These are phyloP conservation scores for Apiotrichum akiyoshidainum DNA, from an alignment of 1,284 basidiomycete species.

Conservation along the genomic window DNA sequence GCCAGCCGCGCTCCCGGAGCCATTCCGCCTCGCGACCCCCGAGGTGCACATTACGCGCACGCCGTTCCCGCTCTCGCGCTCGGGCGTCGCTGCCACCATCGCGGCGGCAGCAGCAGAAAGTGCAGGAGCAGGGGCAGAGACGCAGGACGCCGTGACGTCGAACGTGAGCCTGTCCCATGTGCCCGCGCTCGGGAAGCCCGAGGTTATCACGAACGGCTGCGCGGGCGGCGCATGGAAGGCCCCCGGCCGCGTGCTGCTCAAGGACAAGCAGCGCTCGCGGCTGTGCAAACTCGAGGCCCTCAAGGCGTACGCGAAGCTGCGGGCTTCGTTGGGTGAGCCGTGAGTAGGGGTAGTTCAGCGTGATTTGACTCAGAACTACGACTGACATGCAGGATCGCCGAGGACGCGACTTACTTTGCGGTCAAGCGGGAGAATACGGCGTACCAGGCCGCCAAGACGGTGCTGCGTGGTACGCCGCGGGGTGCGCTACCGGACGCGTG, in stretches of 20 bases:
- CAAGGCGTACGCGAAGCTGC: constrained; percentile 46
- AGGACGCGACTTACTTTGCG: constrained; percentile 46
- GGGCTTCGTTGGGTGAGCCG: constrained; percentile 14
- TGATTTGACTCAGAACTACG: too few species aligned
- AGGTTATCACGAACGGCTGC: constrained; percentile 28
- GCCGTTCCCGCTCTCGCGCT: constrained; percentile 5
- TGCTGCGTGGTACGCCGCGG: constrained; percentile 51
- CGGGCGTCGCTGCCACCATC: constrained; percentile 8
- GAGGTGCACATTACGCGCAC: constrained; percentile 56
- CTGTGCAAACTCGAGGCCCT: constrained; percentile 52
- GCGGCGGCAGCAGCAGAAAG: not conserved
- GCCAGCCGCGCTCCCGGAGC: constrained; percentile 10
- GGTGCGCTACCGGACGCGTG: constrained; percentile 5
- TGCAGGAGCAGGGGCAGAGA: not conserved
- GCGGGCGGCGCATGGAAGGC: constrained; percentile 32
- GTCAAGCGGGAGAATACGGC: constrained; percentile 46
- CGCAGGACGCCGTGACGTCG: constrained; percentile 20
- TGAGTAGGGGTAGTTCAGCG: not conserved
- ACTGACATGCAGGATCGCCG: not conserved
- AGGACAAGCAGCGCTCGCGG: constrained; percentile 28
- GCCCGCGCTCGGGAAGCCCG: constrained; percentile 61
- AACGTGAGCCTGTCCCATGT: constrained; percentile 20
- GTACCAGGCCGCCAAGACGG: constrained; percentile 57
- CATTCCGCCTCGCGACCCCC: constrained; percentile 51
- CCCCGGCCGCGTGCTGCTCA: constrained; percentile 28